These are phyloP conservation scores for Verticillium zaregamsianum DNA, from an alignment of 2,329 filamentous ascomycete genomes.

Conservation along the genomic window DNA sequence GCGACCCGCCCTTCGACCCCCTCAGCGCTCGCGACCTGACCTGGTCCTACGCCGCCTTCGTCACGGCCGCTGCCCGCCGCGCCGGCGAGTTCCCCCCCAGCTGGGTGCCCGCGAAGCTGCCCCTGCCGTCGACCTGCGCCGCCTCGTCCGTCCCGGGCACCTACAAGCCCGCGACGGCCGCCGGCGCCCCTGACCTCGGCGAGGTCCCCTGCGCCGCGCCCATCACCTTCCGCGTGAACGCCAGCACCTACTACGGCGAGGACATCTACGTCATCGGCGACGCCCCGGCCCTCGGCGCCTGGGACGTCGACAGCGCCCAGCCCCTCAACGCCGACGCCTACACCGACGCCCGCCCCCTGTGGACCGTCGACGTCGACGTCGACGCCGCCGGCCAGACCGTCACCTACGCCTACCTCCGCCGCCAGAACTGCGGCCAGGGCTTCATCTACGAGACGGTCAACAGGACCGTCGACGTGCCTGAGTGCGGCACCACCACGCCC, in stretches of 20 bases:
- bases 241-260: constrained; percentile 41
- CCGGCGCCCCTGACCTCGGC: constrained; percentile 28
- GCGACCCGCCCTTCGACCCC: constrained; percentile 27
- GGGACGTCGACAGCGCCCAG: constrained; percentile 33
- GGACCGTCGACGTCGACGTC: constrained; percentile 35
- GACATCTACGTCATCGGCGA: constrained; percentile 41
- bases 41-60: constrained; percentile 49
- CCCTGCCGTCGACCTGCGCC: constrained; percentile 23
- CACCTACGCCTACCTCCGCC: constrained; percentile 40
- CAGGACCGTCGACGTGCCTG: constrained; percentile 33
- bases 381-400: constrained; percentile 32
- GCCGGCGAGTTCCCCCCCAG: constrained; percentile 24
- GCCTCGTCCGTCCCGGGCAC: constrained; percentile 17
- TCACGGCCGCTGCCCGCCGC: constrained; percentile 39
- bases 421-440: constrained; percentile 36
- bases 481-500: constrained; percentile 21
- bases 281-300: constrained; percentile 35
- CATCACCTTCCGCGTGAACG: constrained; percentile 41
- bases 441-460: constrained; percentile 41
- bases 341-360: constrained; percentile 36
- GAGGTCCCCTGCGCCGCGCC: constrained; percentile 23
- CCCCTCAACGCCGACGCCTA: constrained; percentile 37
- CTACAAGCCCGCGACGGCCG: constrained; percentile 29
- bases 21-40: constrained; percentile 44
- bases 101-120: constrained; percentile 18